Evolutionary conservation across 441 rosid genomes (phyloP), one percentile per base, ranked within the genome.

Genomic region (Adansonia grandidieri): DNA sequence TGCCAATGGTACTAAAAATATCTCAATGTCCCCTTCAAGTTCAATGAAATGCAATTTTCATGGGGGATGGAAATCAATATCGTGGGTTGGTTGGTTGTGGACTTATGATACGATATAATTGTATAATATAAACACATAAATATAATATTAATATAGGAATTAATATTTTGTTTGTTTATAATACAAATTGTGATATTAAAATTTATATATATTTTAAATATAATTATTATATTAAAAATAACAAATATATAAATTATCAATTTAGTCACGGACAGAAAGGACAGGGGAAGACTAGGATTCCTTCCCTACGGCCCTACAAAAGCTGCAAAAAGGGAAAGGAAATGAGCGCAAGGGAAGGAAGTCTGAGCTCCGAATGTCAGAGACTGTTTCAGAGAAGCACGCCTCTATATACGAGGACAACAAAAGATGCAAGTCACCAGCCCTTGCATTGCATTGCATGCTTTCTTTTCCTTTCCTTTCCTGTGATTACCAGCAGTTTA

Each of bases 51-150:
- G 40, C 22, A 64, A 64, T 2, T 15, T 37, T 2, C 5, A 37
- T 64, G 69, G 69, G 19, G 45, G 47, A 45, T 67, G 32, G 54
- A 45, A 67, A 67, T n/a, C 71, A 17, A 67, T 67, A 14, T 13
- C 37, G 14, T 5, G 44, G 42, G 42, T 37, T 37, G 42, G 42
- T 37, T 37, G 42, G 1, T 37, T 37, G 6, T 5, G 6, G 42
- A 37, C 42, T 37, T 37, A 37, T 37, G 42, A 37, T 37, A 5
- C 42, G 6, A 37, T 44, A 44, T 44, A 7, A 44, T 44, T 44
- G 7, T 44, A 44, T 44, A 44, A 44, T 7, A 44, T 6, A 7
- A 44, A 44, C 4, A 44, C 9, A 44, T 44, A 7, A 44, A 45
- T 7, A 9, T 7, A 9, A 9, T 8, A 9, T 45, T 9, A 45